Conservation (phyloP, 2,329 filamentous ascomycete species). For the Alternaria sp. region DNA sequence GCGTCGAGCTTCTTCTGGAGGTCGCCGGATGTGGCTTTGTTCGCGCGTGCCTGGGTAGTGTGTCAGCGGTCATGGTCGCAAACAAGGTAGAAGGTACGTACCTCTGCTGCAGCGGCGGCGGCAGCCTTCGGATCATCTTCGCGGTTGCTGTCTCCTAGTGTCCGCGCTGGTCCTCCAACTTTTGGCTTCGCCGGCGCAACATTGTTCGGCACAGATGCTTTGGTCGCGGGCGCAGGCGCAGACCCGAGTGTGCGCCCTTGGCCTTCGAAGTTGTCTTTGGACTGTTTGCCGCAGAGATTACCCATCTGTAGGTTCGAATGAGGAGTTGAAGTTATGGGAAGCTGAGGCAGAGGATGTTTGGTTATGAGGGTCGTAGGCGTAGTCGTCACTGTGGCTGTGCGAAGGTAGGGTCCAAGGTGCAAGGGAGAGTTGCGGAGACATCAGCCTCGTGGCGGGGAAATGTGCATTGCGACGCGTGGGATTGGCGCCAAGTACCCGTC, state of each 20-base stretch:
- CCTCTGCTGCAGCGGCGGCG: conserved; percentile 85
- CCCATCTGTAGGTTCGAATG: conserved; percentile 67
- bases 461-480: conserved; percentile 8
- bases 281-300: conserved; percentile 78
- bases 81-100: conserved; percentile 52
- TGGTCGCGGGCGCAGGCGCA: conserved; percentile 54
- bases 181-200: conserved; percentile 48
- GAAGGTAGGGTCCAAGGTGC: conserved; percentile 18
- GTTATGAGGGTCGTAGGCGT: neutral
- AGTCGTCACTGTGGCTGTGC: conserved; percentile 16
- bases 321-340: neutral
- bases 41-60: conserved; percentile 67
- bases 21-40: conserved; percentile 61
- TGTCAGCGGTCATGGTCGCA: conserved; percentile 12
- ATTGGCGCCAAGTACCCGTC: conserved; percentile 30
- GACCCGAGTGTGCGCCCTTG: conserved; percentile 76
- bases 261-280: conserved; percentile 67
- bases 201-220: conserved; percentile 46
- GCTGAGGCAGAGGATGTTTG: neutral
- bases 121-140: conserved; percentile 69
- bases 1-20: conserved; percentile 68
- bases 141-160: conserved; percentile 62
- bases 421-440: conserved; percentile 13
- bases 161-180: conserved; percentile 60
- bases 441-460: conserved; percentile 30